phyloP scores from a whole-genome alignment of 441 rosid species.

The Viola pubescens region DNA sequence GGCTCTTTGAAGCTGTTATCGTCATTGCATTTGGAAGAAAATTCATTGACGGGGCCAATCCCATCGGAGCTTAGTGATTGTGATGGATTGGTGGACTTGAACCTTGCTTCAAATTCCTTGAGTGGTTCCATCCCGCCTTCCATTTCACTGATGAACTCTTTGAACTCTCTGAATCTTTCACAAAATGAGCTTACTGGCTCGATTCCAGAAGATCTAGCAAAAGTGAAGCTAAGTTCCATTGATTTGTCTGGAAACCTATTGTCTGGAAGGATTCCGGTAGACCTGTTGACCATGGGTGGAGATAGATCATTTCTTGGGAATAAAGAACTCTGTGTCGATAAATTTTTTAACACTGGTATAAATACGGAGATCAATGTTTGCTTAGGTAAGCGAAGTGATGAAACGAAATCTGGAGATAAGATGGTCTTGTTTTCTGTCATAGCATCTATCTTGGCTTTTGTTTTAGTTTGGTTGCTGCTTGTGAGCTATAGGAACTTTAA shows the following conservation, averaged over 20 bases:
- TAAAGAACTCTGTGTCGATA: conserved; percentile 48
- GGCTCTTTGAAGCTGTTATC: conserved; percentile 47
- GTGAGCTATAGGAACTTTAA: conserved; percentile 42
- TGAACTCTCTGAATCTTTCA: conserved; percentile 77
- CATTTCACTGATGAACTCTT: conserved; percentile 37
- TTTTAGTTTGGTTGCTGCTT: conserved; percentile 37
- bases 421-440: conserved; percentile 36
- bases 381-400: conserved; percentile 21
- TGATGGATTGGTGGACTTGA: conserved; percentile 55
- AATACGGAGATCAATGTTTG: conserved; percentile 35
- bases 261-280: conserved; percentile 52
- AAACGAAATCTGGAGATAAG: conserved; percentile 23
- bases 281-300: conserved; percentile 62
- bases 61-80: conserved; percentile 47
- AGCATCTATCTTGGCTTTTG: conserved; percentile 31
- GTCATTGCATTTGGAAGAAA: conserved; percentile 60
- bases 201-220: conserved; percentile 44
- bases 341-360: conserved; percentile 15
- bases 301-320: conserved; percentile 52
- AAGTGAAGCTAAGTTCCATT: conserved; percentile 64
- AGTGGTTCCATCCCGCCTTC: conserved; percentile 48
- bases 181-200: conserved; percentile 51
- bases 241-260: conserved; percentile 61
- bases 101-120: conserved; percentile 59
- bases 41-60: conserved; percentile 53